Evolutionary conservation across 78 protist genomes (phyloP).

Genomic region (Pirum gemmata): DNA sequence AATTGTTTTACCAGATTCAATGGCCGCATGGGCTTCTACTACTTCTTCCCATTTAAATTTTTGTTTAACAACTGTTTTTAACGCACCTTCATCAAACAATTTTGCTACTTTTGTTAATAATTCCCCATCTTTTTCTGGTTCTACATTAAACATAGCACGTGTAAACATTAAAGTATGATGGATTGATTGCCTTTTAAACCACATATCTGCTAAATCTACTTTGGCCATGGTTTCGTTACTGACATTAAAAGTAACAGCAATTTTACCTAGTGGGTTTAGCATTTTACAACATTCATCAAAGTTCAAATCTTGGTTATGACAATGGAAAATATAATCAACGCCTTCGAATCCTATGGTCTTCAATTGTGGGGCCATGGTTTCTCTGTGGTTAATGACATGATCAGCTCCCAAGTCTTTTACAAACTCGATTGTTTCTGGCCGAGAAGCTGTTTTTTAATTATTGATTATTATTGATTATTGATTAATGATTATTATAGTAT

Average conservation of each 20-base stretch:
- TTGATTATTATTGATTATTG: no score
- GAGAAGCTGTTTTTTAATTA: constrained; percentile 7
- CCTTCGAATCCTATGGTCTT: no score
- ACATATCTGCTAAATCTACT: background rate
- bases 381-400: constrained; percentile 4
- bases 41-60: no score
- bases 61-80: no score
- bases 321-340: background rate
- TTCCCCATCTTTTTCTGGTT: background rate
- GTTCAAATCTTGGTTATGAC: background rate
- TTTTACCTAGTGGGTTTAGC: background rate
- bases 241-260: background rate
- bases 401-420: background rate
- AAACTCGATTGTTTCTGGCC: background rate
- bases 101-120: no score
- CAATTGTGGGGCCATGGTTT: no score
- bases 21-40: no score
- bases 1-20: no score
- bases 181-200: background rate
- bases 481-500: no score
- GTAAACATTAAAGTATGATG: background rate
- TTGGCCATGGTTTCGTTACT: background rate
- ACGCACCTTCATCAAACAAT: no score
- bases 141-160: background rate
- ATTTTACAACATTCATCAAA: background rate